Conservation (phyloP, 805 yeast species). For the Candida ortonii region DNA sequence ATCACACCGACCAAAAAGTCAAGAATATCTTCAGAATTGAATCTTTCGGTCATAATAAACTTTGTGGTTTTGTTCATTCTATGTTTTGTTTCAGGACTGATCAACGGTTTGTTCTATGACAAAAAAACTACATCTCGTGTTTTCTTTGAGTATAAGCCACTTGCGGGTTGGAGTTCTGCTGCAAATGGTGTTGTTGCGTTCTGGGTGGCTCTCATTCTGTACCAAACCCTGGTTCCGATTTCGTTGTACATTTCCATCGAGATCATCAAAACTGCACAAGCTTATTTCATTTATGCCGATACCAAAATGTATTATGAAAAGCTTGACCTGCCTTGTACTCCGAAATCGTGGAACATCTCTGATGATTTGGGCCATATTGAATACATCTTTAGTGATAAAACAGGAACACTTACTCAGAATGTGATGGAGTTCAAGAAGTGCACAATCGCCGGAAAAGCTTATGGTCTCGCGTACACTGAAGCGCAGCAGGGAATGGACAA, state of each 20-base stretch:
- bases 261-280: constrained; percentile 74
- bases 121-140: constrained; percentile 42
- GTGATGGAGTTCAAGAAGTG: constrained; percentile 81
- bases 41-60: constrained; percentile 62
- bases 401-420: constrained; percentile 81
- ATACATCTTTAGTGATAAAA: constrained; percentile 77
- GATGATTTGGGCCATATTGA: constrained; percentile 85
- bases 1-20: constrained; percentile 73
- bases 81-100: constrained; percentile 66
- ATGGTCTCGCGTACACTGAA: constrained; percentile 76
- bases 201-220: constrained; percentile 68
- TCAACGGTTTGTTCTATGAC: constrained; percentile 64
- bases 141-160: constrained; percentile 61
- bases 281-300: constrained; percentile 71
- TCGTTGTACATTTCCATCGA: constrained; percentile 77
- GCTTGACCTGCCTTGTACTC: constrained; percentile 73
- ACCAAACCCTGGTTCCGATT: constrained; percentile 77
- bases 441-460: constrained; percentile 61
- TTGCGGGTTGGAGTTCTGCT: constrained; percentile 53
- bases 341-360: constrained; percentile 79
- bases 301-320: constrained; percentile 63
- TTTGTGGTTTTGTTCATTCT: constrained; percentile 58
- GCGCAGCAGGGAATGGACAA: constrained; percentile 71
- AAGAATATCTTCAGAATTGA: constrained; percentile 61
- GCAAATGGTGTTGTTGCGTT: constrained; percentile 65